Evolutionary conservation across 1,139 yeast genomes (phyloP).

Genomic region (Yamadazyma spencermartinsiae): DNA sequence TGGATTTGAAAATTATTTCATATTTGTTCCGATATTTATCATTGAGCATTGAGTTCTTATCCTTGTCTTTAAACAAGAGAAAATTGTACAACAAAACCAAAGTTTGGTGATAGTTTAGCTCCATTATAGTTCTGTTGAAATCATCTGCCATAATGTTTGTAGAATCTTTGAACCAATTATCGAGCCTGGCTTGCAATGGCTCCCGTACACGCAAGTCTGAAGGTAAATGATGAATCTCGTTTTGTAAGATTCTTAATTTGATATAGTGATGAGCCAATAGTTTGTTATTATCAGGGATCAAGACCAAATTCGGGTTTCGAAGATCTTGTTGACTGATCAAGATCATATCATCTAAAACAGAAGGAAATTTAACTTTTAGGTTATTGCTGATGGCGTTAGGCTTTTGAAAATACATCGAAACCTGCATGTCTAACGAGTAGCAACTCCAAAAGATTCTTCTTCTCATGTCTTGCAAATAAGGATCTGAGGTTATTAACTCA

Average conservation of each 20-base stretch:
- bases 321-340: slow-evolving; percentile 27
- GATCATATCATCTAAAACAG: slow-evolving; percentile 64
- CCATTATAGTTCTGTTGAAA: slow-evolving; percentile 64
- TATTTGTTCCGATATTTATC: neutral
- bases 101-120: slow-evolving; percentile 73
- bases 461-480: slow-evolving; percentile 62
- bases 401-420: slow-evolving; percentile 66
- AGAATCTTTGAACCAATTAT: slow-evolving; percentile 56
- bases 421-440: slow-evolving; percentile 74
- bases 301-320: neutral
- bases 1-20: slow-evolving; percentile 7
- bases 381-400: slow-evolving; percentile 67
- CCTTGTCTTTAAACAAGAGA: slow-evolving; percentile 25
- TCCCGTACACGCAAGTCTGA: neutral
- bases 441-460: slow-evolving; percentile 86
- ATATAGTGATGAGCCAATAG: slow-evolving; percentile 11
- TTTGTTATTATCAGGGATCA: slow-evolving; percentile 5
- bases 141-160: slow-evolving; percentile 57
- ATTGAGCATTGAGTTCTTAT: slow-evolving; percentile 1
- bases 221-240: slow-evolving; percentile 6
- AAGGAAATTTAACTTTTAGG: slow-evolving; percentile 62
- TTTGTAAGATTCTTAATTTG: slow-evolving; percentile 13
- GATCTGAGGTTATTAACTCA: slow-evolving; percentile 28
- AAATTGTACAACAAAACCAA: slow-evolving; percentile 69
- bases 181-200: slow-evolving; percentile 39